Evolutionary conservation across 768 basidiomycete genomes (phyloP), one percentile per base, ranked within the genome.

Genomic region (Boletus patriciae): DNA sequence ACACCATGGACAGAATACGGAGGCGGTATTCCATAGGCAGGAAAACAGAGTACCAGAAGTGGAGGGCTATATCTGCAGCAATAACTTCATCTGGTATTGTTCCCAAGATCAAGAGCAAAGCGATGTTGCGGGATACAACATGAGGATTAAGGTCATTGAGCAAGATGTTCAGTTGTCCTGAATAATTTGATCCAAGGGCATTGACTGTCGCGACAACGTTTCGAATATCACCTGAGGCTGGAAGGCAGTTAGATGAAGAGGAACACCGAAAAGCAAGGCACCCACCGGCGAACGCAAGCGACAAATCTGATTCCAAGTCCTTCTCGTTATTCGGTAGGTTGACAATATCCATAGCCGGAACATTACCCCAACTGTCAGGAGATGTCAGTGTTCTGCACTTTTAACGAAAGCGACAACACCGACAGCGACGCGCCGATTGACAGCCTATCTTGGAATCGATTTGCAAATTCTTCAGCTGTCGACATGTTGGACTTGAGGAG

Each of bases 171-270:
- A 78, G 50, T 13, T 68, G 55, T 4, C 81, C 80, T 2, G 68
- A 65, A 56, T 77, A 80, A 43, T 78, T 63, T 12, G 58, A 19
- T 6, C 80, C 78, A 23, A 82, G 72, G 12, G 58, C 57, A 55
- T 80, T 82, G 50, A 81, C 60, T 3, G 77, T 81, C 27, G 62
- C 62, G 7, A 82, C 47, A 18, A 80, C 56, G 51, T 80, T 72
- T 34, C 80, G 73, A 46, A 82, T 69, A 62, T 82, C 80, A 6
- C 81, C 81, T 8, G 81, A 82, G 0, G 78, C 80, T 82, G 45
- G 13, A 37, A 48, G 12, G 25, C 16, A n/a, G 18, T 48, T 44
- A 44, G 27, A 25, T 16, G 1, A 40, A 52, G 15, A 46, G 18
- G 5, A 47, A 36, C 2, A 16, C 9, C 1, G 10, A 19, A 16